These are phyloP conservation scores for Priceomyces fermenticarens DNA, from an alignment of 805 yeast species.

Conservation along the genomic window DNA sequence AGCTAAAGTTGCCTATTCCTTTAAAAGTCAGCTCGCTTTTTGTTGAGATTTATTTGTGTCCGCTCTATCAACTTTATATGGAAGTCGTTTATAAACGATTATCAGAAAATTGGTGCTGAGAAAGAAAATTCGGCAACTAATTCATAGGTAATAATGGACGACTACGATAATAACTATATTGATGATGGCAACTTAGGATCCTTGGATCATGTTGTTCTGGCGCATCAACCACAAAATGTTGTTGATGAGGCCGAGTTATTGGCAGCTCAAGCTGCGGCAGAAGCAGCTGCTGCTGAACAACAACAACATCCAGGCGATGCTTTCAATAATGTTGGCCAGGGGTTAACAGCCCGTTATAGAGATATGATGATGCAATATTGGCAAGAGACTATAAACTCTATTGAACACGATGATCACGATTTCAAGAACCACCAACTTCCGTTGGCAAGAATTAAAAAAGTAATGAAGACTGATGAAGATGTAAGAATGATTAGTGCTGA, in stretches of 20 bases:
- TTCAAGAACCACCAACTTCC: conserved; percentile 95
- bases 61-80: too few relatives aligned
- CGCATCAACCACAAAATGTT: conserved; percentile 15
- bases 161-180: conserved; percentile 27
- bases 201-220: conserved; percentile 15
- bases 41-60: too few relatives aligned
- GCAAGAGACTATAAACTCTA: conserved; percentile 92
- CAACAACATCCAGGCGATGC: conserved; percentile 58
- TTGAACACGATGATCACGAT: conserved; percentile 85
- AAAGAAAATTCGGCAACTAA: neutral
- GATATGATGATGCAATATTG: conserved; percentile 94
- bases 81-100: too few relatives aligned
- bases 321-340: conserved; percentile 90
- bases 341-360: conserved; percentile 74
- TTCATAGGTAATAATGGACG: conserved; percentile 14
- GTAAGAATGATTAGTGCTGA: conserved; percentile 98
- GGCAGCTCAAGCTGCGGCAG: conserved; percentile 47
- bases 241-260: conserved; percentile 41
- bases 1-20: too few relatives aligned
- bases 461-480: conserved; percentile 96
- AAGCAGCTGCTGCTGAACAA: conserved; percentile 45
- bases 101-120: neutral
- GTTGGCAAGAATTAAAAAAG: conserved; percentile 92
- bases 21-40: too few relatives aligned
- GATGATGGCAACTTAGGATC: conserved; percentile 24